Percentiles rank a stretch among this genome's conserved stretches.
Conservation (phyloP, 805 yeast species). For the Metschnikowia corniflorae region DNA sequence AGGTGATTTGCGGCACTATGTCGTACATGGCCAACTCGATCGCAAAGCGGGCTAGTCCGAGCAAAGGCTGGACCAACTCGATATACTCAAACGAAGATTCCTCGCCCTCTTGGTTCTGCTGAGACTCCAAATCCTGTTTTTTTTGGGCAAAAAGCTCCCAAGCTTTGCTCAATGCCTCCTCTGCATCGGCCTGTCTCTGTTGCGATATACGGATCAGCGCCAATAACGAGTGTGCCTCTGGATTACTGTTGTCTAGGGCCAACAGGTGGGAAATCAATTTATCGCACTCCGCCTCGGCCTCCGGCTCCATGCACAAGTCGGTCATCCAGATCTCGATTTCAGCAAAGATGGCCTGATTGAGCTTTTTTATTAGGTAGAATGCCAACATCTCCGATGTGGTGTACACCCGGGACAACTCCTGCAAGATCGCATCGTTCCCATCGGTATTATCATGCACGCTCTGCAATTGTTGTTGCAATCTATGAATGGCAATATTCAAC, state of each 20-base stretch:
- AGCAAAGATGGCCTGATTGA: conserved; percentile 76
- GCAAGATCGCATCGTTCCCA: conserved; percentile 22
- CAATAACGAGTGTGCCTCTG: conserved; percentile 78
- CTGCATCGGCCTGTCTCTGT: conserved; percentile 70
- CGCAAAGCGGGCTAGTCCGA: conserved; percentile 69
- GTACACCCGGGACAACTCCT: conserved; percentile 25
- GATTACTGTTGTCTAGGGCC: conserved; percentile 54
- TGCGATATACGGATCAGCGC: conserved; percentile 91
- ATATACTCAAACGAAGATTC: conserved; percentile 49
- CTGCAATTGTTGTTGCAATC: conserved; percentile 37
- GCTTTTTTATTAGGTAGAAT: conserved; percentile 47
- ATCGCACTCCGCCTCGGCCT: conserved; percentile 82
- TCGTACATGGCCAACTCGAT: conserved; percentile 76
- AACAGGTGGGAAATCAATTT: conserved; percentile 62
- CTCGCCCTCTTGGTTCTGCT: conserved; percentile 28
- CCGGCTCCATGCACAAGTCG: conserved; percentile 89
- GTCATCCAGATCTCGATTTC: conserved; percentile 97
- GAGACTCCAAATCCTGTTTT: conserved; percentile 47
- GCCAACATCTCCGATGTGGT: conserved; percentile 21
- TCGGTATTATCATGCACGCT: conserved; percentile 26
- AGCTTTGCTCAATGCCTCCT: conserved; percentile 57
- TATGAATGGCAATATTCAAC: conserved; percentile 60
- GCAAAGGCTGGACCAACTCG: conserved; percentile 69
- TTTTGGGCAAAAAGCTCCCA: conserved; percentile 65
- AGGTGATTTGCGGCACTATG: conserved; percentile 62